Evolutionary conservation across 495 filamentous ascomycete species (phyloP).

Genomic region (Penicillium mononematosum): DNA sequence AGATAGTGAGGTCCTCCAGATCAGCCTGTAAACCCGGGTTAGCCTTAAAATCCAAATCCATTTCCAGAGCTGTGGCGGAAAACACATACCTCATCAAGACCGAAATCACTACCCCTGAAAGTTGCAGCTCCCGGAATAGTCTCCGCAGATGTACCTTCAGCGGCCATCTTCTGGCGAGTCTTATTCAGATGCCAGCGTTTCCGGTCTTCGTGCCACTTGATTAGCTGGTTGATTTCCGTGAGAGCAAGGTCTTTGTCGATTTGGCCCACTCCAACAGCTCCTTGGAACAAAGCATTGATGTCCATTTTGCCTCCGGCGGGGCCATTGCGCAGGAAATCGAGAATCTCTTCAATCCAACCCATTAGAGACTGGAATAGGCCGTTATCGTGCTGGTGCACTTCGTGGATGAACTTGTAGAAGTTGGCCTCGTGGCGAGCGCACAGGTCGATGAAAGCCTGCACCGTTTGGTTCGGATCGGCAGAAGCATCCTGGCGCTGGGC

Average conservation of each 20-base stretch:
- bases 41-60: slow-evolving; percentile 14
- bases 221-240: slow-evolving; percentile 78
- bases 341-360: slow-evolving; percentile 96
- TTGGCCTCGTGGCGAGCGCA: slow-evolving; percentile 92
- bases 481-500: slow-evolving; percentile 89
- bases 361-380: slow-evolving; percentile 94
- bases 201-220: slow-evolving; percentile 89
- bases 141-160: slow-evolving; percentile 58
- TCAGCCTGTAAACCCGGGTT: slow-evolving; percentile 49
- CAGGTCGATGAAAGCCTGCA: slow-evolving; percentile 97
- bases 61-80: slow-evolving; percentile 1
- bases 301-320: slow-evolving; percentile 77
- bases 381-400: slow-evolving; percentile 97
- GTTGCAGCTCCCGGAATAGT: slow-evolving; percentile 48
- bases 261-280: slow-evolving; percentile 62
- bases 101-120: slow-evolving; percentile 81
- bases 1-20: slow-evolving; percentile 75
- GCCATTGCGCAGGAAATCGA: slow-evolving; percentile 86
- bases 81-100: slow-evolving; percentile 68
- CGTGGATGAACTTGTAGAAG: slow-evolving; percentile 98
- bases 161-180: slow-evolving; percentile 97
- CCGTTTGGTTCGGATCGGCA: slow-evolving; percentile 95
- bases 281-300: slow-evolving; percentile 88
- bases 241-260: slow-evolving; percentile 71
- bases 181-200: slow-evolving; percentile 98